A percentile compares a stretch with the other conserved stretches of the same genome.
Conservation (phyloP, 805 yeast genomes). For the Sugiyamaella lignohabitans region DNA sequence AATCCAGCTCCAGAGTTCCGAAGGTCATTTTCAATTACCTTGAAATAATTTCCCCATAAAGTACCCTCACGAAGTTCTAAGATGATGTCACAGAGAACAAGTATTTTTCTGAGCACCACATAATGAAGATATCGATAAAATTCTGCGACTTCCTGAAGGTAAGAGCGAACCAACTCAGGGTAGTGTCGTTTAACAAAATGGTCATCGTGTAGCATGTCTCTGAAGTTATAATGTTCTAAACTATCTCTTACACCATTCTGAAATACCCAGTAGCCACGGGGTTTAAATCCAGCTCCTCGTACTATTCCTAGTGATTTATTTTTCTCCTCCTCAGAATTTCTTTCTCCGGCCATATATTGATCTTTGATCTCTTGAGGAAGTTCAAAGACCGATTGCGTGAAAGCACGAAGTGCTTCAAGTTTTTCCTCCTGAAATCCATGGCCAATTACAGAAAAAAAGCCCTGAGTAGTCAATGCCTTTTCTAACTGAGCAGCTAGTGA, state of each 20-base stretch:
- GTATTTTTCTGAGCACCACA: constrained; percentile 33
- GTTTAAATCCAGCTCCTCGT: constrained; percentile 43
- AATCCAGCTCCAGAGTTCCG: constrained; percentile 36
- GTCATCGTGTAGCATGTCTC: constrained; percentile 35
- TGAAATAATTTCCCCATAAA: constrained; percentile 34
- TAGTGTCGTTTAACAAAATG: constrained; percentile 28
- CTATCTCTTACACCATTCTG: constrained; percentile 39
- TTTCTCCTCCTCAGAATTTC: constrained; percentile 25
- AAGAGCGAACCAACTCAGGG: constrained; percentile 37
- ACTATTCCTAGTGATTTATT: constrained; percentile 37
- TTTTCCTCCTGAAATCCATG: constrained; percentile 36
- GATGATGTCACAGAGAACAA: constrained; percentile 38
- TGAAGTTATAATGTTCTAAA: constrained; percentile 39
- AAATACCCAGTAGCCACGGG: constrained; percentile 43
- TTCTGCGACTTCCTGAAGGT: constrained; percentile 35
- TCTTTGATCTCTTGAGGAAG: constrained; percentile 36
- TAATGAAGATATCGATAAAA: constrained; percentile 37
- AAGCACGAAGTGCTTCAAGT: constrained; percentile 33
- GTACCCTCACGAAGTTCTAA: constrained; percentile 43
- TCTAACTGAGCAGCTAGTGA: constrained; percentile 36
- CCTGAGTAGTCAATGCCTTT: constrained; percentile 36
- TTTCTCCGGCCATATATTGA: constrained; percentile 36
- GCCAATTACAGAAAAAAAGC: constrained; percentile 39
- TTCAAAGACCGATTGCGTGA: constrained; percentile 38
- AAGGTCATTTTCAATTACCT: constrained; percentile 29